Conservation (phyloP, 345 rosid genomes). For the Eucalyptus albens region DNA sequence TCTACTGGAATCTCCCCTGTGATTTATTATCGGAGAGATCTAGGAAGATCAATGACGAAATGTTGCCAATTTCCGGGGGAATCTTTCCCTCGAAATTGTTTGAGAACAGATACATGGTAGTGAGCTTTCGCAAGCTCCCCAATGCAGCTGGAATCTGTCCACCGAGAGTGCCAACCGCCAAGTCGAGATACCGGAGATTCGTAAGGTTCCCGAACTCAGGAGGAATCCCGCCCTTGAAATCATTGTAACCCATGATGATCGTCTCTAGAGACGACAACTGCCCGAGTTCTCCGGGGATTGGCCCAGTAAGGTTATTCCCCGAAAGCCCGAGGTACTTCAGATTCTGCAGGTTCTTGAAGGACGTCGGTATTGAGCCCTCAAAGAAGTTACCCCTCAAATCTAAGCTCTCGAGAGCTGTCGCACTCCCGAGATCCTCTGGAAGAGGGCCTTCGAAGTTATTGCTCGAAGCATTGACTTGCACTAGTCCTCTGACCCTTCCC, state of each 20-base stretch:
- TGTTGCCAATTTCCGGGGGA: conserved; percentile 50
- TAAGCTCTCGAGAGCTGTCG: conserved; percentile 45
- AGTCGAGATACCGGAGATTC: conserved; percentile 52
- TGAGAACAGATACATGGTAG: conserved; percentile 50
- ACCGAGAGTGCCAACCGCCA: conserved; percentile 56
- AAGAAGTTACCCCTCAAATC: conserved; percentile 82
- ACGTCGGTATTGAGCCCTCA: conserved; percentile 38
- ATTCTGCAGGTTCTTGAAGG: conserved; percentile 43
- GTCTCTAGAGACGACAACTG: conserved; percentile 52
- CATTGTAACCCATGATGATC: conserved; percentile 59
- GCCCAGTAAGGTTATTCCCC: conserved; percentile 60
- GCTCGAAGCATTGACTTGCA: conserved; percentile 68
- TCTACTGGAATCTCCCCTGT: conserved; percentile 55
- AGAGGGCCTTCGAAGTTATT: conserved; percentile 75
- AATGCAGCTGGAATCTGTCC: conserved; percentile 56
- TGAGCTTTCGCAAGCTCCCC: conserved; percentile 42
- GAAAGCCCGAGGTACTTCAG: conserved; percentile 70
- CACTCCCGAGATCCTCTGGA: conserved; percentile 77
- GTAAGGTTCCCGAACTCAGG: conserved; percentile 57
- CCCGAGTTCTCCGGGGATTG: conserved; percentile 45
- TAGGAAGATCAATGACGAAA: conserved; percentile 38
- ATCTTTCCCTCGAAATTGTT: conserved; percentile 48
- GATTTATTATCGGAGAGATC: conserved; percentile 71
- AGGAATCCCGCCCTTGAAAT: conserved; percentile 55
- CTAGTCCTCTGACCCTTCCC: conserved; percentile 50